Evolutionary conservation across 306 rosid species (phyloP).

Genomic region (Cicer pinnatifidum): DNA sequence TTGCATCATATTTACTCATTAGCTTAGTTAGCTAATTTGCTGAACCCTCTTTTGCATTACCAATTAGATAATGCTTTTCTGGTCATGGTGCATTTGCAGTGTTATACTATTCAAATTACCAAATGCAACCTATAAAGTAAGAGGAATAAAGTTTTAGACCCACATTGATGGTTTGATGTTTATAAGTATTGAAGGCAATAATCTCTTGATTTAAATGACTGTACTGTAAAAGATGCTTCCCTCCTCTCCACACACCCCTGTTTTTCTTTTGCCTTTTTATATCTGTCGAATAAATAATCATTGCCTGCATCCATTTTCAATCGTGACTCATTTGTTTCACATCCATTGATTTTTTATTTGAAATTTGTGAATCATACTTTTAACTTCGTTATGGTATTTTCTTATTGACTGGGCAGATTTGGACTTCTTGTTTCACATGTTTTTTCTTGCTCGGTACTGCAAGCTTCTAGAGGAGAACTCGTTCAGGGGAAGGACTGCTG

Average conservation of each 20-base stretch:
- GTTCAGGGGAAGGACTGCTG: slow-evolving; percentile 94
- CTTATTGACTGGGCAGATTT: slow-evolving; percentile 65
- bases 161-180: slow-evolving; percentile 27
- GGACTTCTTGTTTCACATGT: slow-evolving; percentile 99
- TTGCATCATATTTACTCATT: slow-evolving; percentile 8
- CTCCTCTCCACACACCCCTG: not conserved
- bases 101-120: not conserved
- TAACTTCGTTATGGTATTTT: slow-evolving; percentile 44
- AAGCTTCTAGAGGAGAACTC: slow-evolving; percentile 99
- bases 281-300: not conserved
- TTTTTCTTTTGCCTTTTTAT: not conserved
- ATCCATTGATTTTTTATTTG: slow-evolving; percentile 28
- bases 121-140: slow-evolving; percentile 10
- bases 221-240: slow-evolving; percentile 17
- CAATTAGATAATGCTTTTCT: slow-evolving; percentile 23
- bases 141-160: slow-evolving; percentile 7
- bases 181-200: not conserved
- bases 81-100: not conserved
- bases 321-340: slow-evolving; percentile 12
- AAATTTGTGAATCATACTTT: slow-evolving; percentile 16
- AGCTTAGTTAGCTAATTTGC: not conserved
- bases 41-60: not conserved
- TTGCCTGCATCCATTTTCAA: not conserved
- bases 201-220: slow-evolving; percentile 13
- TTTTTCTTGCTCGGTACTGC: slow-evolving; percentile 98